Percentiles rank a stretch among this genome's conserved stretches.
Conservation (phyloP, 169 alveolate species). For the Plasmodium knowlesi region DNA sequence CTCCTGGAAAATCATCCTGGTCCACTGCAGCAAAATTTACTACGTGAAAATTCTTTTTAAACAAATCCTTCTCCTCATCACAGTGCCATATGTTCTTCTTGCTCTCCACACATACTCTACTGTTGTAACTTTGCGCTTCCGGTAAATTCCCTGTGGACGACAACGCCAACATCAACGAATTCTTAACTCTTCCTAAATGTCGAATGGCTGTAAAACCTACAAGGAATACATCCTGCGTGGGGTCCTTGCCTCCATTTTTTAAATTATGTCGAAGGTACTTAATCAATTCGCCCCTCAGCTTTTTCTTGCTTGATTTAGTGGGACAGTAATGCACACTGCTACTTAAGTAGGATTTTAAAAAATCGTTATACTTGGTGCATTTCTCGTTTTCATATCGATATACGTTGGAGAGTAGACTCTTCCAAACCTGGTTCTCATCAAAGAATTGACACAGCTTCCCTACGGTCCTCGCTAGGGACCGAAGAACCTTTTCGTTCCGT, state of each 20-base stretch:
- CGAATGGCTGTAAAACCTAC: constrained; percentile 66
- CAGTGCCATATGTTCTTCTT: constrained; percentile 1
- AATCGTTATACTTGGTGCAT: constrained; percentile 44
- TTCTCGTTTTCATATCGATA: constrained; percentile 65
- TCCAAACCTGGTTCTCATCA: constrained; percentile 52
- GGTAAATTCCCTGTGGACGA: background rate
- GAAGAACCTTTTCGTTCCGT: constrained; percentile 28
- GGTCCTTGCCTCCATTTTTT: background rate
- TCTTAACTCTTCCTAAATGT: constrained; percentile 44
- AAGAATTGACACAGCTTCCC: constrained; percentile 27
- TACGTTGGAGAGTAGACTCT: constrained; percentile 28
- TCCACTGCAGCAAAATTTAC: background rate
- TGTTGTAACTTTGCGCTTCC: background rate
- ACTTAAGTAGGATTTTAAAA: constrained; percentile 17
- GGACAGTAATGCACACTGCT: constrained; percentile 49
- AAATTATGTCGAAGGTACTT: constrained; percentile 24
- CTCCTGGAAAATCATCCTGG: background rate
- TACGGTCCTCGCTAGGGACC: constrained; percentile 24
- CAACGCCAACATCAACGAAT: background rate
- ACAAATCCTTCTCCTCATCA: constrained; percentile 23
- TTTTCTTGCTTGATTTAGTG: constrained; percentile 42
- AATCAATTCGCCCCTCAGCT: constrained; percentile 35
- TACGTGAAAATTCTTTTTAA: constrained; percentile 10
- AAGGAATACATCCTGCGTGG: constrained; percentile 7
- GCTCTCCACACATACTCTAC: background rate